Percentiles rank a stretch among this genome's conserved stretches.
Evolutionary conservation across 208 protist species (phyloP).

Genomic region (Crithidia acanthocephali): DNA sequence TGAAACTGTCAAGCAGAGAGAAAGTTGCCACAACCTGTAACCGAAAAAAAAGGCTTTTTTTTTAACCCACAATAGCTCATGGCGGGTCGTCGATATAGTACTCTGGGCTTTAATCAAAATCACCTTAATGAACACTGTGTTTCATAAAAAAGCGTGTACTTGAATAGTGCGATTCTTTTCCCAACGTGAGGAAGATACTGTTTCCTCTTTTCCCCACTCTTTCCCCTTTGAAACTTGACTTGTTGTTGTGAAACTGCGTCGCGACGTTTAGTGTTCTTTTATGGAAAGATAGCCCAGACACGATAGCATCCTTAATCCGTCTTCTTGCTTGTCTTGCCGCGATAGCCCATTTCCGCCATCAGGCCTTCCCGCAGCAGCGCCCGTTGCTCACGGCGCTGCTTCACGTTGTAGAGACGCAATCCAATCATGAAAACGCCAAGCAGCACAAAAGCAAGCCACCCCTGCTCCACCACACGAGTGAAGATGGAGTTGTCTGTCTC

Average conservation of each 20-base stretch:
- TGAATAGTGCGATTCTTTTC: too few species aligned
- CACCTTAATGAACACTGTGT: too few species aligned
- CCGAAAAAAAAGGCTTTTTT: too few species aligned
- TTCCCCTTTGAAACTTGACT: too few species aligned
- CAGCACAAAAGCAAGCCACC: conserved; percentile 78
- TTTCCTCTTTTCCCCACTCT: too few species aligned
- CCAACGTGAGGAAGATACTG: too few species aligned
- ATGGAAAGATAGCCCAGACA: neutral
- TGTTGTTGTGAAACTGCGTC: neutral
- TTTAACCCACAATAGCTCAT: too few species aligned
- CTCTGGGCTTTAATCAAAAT: too few species aligned
- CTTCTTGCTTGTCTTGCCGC: conserved; percentile 30
- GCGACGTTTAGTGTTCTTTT: neutral
- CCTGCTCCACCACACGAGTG: conserved; percentile 51
- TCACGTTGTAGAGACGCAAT: conserved; percentile 80
- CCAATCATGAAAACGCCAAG: conserved; percentile 77
- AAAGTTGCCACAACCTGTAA: too few species aligned
- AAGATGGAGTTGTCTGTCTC: conserved; percentile 44
- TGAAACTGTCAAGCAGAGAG: too few species aligned
- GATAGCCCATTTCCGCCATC: conserved; percentile 65
- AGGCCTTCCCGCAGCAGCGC: conserved; percentile 65
- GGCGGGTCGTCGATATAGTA: too few species aligned
- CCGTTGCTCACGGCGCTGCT: conserved; percentile 63
- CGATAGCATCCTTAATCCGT: conserved; percentile 6
- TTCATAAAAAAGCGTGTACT: too few species aligned